Base-by-base conservation (phyloP, 192 early-diverging fungal species). In the Backusella liffmaniae region DNA sequence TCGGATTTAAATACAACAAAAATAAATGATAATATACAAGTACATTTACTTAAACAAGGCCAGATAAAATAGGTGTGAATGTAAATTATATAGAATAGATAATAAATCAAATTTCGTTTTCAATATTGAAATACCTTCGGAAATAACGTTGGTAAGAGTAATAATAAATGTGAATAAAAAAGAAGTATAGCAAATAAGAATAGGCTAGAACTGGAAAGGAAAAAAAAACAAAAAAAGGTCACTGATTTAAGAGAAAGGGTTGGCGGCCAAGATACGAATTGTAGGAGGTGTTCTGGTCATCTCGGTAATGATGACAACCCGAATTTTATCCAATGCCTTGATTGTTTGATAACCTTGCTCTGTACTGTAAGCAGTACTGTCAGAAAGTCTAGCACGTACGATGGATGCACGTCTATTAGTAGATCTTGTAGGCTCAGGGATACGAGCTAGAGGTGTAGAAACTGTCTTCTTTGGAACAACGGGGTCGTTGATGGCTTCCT, bases 181-280 rank as follows among this genome's bases (percentile, higher is more conserved):
- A 29, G 23, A 62, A 23, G 56, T 69, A 69, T 39, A 37, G 18
- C 35, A 69, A 42, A 69, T 69, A 69, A 34, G 4, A 39, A 39
- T 39, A 69, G 23, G 35, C 67, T 23, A 36, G n/a, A n/a, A 36
- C 15, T 32, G n/a, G 3, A 39, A 1, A 42, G 51, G 1, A 18
- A 36, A 35, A 69, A 35, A 69, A 39, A 7, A 39, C 1, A 39
- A 39, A 2, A 39, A 39, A 3, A 39, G 1, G 3, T 32, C 32
- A 39, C n/a, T 18, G 10, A 41, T 18, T 72, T 72, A 72, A 18
- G 70, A 39, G 29, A 72, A 72, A 46, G 88, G 88, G 65, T 89
- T 89, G 53, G 82, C 81, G 13, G 86, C 86, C 30, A 86, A 59
- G 21, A 89, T 75, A 73, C 85, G 87, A 65, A 89, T 84, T 15